Conservation (phyloP, 768 basidiomycete genomes). For the Suillus sp. region DNA sequence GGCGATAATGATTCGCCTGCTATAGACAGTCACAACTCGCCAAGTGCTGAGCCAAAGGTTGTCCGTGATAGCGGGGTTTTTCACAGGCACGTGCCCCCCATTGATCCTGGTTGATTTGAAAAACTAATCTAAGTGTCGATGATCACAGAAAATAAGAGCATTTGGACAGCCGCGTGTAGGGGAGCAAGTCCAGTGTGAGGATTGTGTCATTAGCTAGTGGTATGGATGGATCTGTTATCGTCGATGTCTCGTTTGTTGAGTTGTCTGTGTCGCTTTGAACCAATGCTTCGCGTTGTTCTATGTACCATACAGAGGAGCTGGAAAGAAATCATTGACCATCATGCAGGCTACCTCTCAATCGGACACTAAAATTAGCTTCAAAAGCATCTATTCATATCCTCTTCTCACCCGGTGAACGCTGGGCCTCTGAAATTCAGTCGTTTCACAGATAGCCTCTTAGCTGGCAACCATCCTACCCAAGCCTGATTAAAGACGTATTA, state of each 20-base stretch:
- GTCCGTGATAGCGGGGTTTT: background rate
- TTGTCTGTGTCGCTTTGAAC: background rate
- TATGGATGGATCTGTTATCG: background rate
- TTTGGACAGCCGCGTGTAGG: background rate
- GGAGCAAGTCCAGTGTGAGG: background rate
- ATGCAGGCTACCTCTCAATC: background rate
- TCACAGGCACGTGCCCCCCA: background rate
- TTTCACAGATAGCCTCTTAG: background rate
- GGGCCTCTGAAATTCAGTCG: background rate
- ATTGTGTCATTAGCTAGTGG: background rate
- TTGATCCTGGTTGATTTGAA: background rate
- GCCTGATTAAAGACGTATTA: background rate
- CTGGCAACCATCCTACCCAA: background rate
- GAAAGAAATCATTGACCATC: background rate
- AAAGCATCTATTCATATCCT: constrained; percentile 4
- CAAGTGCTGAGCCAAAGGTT: background rate
- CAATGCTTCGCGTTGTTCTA: background rate
- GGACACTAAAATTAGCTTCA: background rate
- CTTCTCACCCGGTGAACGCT: background rate
- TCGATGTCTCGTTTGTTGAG: background rate
- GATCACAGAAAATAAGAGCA: background rate
- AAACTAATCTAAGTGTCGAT: background rate
- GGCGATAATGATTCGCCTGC: background rate
- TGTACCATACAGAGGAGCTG: background rate
- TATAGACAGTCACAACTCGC: background rate